Evolutionary conservation across 2,329 filamentous ascomycete genomes (phyloP).

Genomic region (Septoria linicola): DNA sequence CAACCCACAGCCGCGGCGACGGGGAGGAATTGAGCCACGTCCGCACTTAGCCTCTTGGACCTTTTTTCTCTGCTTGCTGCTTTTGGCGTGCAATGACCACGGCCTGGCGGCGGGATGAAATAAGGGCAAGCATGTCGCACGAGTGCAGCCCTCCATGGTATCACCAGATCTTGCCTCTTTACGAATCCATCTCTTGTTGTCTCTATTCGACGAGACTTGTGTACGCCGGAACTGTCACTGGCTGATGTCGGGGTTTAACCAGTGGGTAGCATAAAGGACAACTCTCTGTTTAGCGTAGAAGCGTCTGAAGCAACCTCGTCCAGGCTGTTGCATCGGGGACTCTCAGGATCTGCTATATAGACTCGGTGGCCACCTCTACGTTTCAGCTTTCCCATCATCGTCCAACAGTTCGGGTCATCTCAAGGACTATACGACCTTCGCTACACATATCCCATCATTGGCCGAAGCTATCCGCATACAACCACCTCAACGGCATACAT

Average conservation of each 20-base stretch:
- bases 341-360: constrained; percentile 28
- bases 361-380: constrained; percentile 23
- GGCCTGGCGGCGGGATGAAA: constrained; percentile 29
- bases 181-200: constrained; percentile 34
- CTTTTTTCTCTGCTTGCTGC: constrained; percentile 36
- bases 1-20: constrained; percentile 47
- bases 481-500: constrained; percentile 6
- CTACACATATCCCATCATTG: constrained; percentile 6
- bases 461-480: constrained; percentile 13
- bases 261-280: constrained; percentile 32
- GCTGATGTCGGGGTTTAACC: constrained; percentile 29
- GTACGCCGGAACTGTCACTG: constrained; percentile 38
- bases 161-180: constrained; percentile 38
- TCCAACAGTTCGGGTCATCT: constrained; percentile 14
- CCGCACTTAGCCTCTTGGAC: constrained; percentile 42
- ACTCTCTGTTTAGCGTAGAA: constrained; percentile 22
- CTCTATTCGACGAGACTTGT: constrained; percentile 35
- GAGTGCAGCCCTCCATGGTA: constrained; percentile 35
- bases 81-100: constrained; percentile 35
- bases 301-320: constrained; percentile 25
- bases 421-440: not conserved
- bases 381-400: constrained; percentile 28
- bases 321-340: constrained; percentile 20
- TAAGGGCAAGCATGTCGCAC: constrained; percentile 35
- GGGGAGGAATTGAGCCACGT: constrained; percentile 39